Base-by-base conservation (phyloP, 129 eudicot genomes). In the Tagetes patula region DNA sequence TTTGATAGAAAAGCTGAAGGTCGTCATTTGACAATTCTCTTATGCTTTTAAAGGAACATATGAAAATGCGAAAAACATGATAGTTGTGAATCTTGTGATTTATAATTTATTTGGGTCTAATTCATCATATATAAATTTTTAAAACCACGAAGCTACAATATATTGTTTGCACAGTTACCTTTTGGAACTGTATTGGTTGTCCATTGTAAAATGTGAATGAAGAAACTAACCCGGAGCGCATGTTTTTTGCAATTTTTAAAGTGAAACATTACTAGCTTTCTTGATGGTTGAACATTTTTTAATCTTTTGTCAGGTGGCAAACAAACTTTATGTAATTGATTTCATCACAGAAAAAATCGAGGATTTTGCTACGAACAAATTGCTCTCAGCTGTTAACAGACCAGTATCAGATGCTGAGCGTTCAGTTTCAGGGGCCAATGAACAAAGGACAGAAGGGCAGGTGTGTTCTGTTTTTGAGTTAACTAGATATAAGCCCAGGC, bases 251-350 rank as follows among this genome's bases (percentile, higher is more conserved):
- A 9, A 41, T n/a, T 2, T 56, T 9, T 52, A 49, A 74, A 6
- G 1, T 43, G 8, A 10, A 6, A 43, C 4, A 50, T 13, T 34
- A 36, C 50, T 48, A 47, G 13, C 37, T 36, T 50, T 14, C 31
- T 74, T 45, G 8, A 36, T 14, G 62, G 62, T 77, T 62, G 58
- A 66, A 53, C 20, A 30, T 47, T 47, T 69, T 40, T 77, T 39
- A 54, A 13, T 75, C 3, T 71, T 50, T 76, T 79, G 30, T 43
- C 90, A 95, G 99, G 99, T 88, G 80, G 83, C 97, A 20, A 88
- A 90, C 85, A 94, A 95, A 70, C 97, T 95, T 62, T 95, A 83
- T 73, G 84, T 79, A 34, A 82, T 90, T n/a, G 67, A 64, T 62
- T 76, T 77, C 76, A 80, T 90, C 61, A 77, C 97, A 20, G 94